Evolutionary conservation across 1,139 yeast genomes (phyloP).

Genomic region (Nakaseomyces uthaithaninus): DNA sequence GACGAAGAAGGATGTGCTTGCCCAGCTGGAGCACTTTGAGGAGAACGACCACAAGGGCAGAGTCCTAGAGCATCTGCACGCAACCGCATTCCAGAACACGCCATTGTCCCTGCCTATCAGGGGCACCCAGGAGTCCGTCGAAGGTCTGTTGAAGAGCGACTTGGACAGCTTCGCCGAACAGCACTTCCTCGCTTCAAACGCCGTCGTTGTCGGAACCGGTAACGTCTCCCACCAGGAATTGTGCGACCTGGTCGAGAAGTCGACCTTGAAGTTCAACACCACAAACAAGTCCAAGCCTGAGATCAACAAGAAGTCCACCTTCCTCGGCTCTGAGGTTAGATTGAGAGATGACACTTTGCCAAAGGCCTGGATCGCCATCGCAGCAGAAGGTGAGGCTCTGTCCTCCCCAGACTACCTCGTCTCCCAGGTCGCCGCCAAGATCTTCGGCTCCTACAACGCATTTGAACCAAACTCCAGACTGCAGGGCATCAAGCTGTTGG

Average conservation of each 20-base stretch:
- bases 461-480: slow-evolving; percentile 47
- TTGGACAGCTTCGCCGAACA: slow-evolving; percentile 46
- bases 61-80: slow-evolving; percentile 65
- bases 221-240: slow-evolving; percentile 60
- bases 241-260: slow-evolving; percentile 49
- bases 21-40: slow-evolving; percentile 37
- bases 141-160: slow-evolving; percentile 51
- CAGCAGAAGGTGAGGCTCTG: slow-evolving; percentile 62
- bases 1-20: slow-evolving; percentile 34
- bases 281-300: slow-evolving; percentile 47
- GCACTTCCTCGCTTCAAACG: slow-evolving; percentile 54
- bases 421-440: slow-evolving; percentile 65
- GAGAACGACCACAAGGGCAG: slow-evolving; percentile 32
- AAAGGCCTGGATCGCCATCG: slow-evolving; percentile 67
- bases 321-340: slow-evolving; percentile 80
- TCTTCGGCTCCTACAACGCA: slow-evolving; percentile 55
- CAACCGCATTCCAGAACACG: slow-evolving; percentile 80
- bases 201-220: slow-evolving; percentile 68
- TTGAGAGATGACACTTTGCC: slow-evolving; percentile 82
- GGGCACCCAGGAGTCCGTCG: slow-evolving; percentile 61
- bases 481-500: slow-evolving; percentile 81
- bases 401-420: slow-evolving; percentile 57
- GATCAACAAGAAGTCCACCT: slow-evolving; percentile 41
- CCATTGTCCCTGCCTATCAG: slow-evolving; percentile 65
- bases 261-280: slow-evolving; percentile 35